These are phyloP conservation scores for Globisporangium cylindrosporum DNA, from an alignment of 352 stramenopile species.

Conservation along the genomic window DNA sequence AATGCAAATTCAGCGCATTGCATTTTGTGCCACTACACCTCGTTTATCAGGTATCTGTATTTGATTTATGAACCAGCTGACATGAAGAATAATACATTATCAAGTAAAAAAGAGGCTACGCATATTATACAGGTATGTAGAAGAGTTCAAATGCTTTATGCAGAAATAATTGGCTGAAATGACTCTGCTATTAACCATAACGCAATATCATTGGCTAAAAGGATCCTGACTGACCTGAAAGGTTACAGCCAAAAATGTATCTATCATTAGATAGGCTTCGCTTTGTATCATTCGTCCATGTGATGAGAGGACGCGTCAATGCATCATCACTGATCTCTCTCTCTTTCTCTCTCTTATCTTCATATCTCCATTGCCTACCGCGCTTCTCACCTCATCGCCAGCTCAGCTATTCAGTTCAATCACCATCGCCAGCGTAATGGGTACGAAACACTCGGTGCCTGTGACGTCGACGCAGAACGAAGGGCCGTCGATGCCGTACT, in stretches of 20 bases:
- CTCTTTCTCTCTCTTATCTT: not conserved
- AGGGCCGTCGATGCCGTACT: conserved; percentile 14
- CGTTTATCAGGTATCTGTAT: not conserved
- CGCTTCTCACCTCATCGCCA: not conserved
- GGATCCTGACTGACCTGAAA: not conserved
- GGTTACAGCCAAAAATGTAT: not conserved
- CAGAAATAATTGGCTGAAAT: not conserved
- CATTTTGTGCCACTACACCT: not conserved
- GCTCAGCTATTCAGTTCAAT: not conserved
- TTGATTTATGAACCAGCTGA: not conserved
- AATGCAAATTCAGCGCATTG: not conserved
- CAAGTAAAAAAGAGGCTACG: not conserved
- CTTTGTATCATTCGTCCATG: not conserved
- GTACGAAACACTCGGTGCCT: conserved; percentile 60
- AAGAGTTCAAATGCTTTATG: too few species aligned
- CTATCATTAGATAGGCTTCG: not conserved
- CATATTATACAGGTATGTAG: not conserved
- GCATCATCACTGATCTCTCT: not conserved
- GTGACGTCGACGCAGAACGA: conserved; percentile 32
- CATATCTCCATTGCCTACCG: not conserved
- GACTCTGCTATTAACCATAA: not conserved
- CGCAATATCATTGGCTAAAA: not conserved
- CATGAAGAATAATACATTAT: not conserved
- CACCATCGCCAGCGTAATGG: conserved; percentile 28
- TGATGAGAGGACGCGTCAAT: not conserved